phyloP scores from a whole-genome alignment of 805 yeast species.

The Grigorovia transvaalensis region DNA sequence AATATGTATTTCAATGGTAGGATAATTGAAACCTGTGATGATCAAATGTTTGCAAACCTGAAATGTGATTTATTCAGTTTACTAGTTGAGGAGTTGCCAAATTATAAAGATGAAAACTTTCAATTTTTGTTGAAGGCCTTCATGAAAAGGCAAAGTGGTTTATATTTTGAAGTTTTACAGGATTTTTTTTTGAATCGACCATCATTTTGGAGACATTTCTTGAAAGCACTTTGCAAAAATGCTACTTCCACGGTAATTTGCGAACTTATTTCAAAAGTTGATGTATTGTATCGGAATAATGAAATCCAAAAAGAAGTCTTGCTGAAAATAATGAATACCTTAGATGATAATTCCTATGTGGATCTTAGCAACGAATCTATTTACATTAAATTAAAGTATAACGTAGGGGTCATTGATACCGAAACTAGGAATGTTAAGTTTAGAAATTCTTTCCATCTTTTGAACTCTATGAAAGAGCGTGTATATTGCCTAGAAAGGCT shows the following conservation, averaged over 20 bases:
- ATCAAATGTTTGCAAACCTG: constrained; percentile 13
- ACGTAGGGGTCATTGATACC: constrained; percentile 19
- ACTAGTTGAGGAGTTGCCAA: constrained; percentile 4
- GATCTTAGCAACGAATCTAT: constrained; percentile 13
- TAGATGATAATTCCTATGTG: constrained; percentile 17
- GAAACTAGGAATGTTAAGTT: constrained; percentile 22
- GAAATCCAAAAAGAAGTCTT: not conserved
- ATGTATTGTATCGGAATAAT: not conserved
- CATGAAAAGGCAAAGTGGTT: constrained; percentile 11
- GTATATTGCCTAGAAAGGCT: not conserved
- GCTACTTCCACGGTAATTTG: not conserved
- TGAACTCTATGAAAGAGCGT: not conserved
- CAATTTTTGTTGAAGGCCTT: constrained; percentile 9
- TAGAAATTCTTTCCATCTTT: constrained; percentile 8
- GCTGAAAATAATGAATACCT: constrained; percentile 7
- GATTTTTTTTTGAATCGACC: not conserved
- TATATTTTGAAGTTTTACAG: not conserved
- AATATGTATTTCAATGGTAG: constrained; percentile 13
- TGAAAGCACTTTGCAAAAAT: not conserved
- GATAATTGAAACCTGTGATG: constrained; percentile 16
- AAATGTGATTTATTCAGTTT: constrained; percentile 14
- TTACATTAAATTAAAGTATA: constrained; percentile 18
- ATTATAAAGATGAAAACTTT: constrained; percentile 8
- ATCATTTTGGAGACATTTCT: not conserved
- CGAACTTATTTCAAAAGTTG: not conserved